These are phyloP conservation scores for Cardamine chenopodiifolia DNA, from an alignment of 345 rosid species.

Conservation along the genomic window DNA sequence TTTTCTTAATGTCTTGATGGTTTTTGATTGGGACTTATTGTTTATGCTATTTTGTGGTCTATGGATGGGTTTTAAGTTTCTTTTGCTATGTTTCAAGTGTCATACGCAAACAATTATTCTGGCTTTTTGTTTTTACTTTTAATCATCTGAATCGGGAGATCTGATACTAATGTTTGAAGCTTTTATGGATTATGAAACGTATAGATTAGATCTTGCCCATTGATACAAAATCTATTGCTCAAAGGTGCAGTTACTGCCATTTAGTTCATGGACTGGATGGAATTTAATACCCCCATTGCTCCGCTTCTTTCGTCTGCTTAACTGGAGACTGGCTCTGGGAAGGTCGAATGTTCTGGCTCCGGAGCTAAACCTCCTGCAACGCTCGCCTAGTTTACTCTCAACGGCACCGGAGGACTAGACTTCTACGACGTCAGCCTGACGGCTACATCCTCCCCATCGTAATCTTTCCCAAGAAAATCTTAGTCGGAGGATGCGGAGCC, in stretches of 20 bases:
- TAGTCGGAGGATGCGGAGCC: slow-evolving; percentile 65
- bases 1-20: slow-evolving; percentile 6
- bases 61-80: neutral
- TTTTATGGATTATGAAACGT: neutral
- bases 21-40: slow-evolving; percentile 29
- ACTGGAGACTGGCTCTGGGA: slow-evolving; percentile 86
- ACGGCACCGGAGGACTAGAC: slow-evolving; percentile 74
- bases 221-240: neutral
- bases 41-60: slow-evolving; percentile 5
- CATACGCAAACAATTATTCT: neutral
- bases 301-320: slow-evolving; percentile 59
- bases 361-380: slow-evolving; percentile 90
- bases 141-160: neutral
- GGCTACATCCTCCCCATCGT: slow-evolving; percentile 75
- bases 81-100: slow-evolving; percentile 23
- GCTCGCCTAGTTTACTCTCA: slow-evolving; percentile 85
- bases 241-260: neutral
- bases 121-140: neutral
- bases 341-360: slow-evolving; percentile 61
- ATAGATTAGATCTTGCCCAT: neutral
- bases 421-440: slow-evolving; percentile 83
- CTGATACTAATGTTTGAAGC: neutral
- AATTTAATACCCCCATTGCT: neutral
- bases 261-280: neutral
- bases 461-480: slow-evolving; percentile 52